These are phyloP conservation scores for Alnus rubra DNA, from an alignment of 306 rosid species.

Conservation along the genomic window DNA sequence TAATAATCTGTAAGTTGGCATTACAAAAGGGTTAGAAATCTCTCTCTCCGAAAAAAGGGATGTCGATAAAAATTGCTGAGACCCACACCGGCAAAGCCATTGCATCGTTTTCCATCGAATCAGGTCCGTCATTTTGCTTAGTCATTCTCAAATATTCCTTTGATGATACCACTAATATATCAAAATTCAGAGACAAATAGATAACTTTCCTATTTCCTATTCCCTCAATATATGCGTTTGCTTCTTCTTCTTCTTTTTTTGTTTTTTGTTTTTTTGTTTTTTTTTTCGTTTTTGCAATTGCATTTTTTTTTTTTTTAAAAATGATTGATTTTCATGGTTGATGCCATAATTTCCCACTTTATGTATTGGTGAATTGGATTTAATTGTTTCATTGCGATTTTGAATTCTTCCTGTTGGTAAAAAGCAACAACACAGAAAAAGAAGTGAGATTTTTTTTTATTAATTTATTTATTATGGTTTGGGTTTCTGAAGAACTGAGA, in stretches of 20 bases:
- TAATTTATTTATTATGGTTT: not conserved
- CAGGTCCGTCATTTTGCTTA: constrained; percentile 50
- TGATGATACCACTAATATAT: not conserved
- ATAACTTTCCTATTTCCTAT: not conserved
- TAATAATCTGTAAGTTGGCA: too few species aligned
- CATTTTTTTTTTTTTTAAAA: not conserved
- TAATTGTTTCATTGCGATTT: not conserved
- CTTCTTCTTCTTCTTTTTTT: not conserved
- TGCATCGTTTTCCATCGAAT: constrained; percentile 51
- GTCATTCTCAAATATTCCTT: not conserved
- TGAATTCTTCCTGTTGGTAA: not conserved
- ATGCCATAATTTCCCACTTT: not conserved
- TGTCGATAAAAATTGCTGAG: constrained; percentile 44
- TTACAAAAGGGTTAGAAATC: not conserved
- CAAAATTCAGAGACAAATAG: not conserved
- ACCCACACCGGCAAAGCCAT: constrained; percentile 43
- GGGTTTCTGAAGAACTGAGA: not conserved
- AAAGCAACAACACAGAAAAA: not conserved
- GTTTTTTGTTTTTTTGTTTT: not conserved
- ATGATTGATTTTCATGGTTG: constrained; percentile 11
- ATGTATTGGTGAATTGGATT: not conserved
- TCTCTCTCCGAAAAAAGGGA: constrained; percentile 27
- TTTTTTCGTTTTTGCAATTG: constrained; percentile 6
- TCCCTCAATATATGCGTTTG: constrained; percentile 1
- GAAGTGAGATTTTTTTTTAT: not conserved